These are phyloP conservation scores for Podospora didyma DNA, from an alignment of 495 filamentous ascomycete genomes.

Conservation along the genomic window DNA sequence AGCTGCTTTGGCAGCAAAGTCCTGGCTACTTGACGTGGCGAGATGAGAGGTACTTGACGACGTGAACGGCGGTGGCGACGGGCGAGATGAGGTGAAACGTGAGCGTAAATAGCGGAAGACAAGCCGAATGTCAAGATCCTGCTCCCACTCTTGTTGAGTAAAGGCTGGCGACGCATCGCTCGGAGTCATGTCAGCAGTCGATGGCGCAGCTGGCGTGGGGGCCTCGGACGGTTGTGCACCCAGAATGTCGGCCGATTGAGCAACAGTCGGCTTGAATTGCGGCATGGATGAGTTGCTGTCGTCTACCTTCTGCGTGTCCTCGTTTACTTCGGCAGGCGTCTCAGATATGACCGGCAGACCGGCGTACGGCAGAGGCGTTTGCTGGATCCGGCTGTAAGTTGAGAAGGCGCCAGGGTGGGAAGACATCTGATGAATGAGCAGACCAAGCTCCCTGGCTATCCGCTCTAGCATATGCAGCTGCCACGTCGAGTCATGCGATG, in stretches of 20 bases:
- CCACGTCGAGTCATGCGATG: slow-evolving; percentile 54
- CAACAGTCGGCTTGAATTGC: slow-evolving; percentile 48
- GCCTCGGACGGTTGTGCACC: slow-evolving; percentile 16
- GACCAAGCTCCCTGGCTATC: slow-evolving; percentile 80
- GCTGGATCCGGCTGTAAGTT: slow-evolving; percentile 58
- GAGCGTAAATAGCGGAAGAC: slow-evolving; percentile 82
- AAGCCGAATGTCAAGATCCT: slow-evolving; percentile 76
- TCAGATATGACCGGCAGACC: slow-evolving; percentile 54
- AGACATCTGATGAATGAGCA: slow-evolving; percentile 76
- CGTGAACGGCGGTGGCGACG: slow-evolving; percentile 35
- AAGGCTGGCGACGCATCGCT: slow-evolving; percentile 24
- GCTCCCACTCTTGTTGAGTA: slow-evolving; percentile 80
- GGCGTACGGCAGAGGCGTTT: slow-evolving; percentile 50
- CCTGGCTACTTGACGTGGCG: slow-evolving; percentile 51
- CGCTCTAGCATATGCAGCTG: slow-evolving; percentile 74
- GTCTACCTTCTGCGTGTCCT: slow-evolving; percentile 15
- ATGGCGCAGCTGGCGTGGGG: slow-evolving; percentile 7
- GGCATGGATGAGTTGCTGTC: slow-evolving; percentile 27
- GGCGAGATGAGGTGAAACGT: slow-evolving; percentile 54
- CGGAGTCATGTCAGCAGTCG: slow-evolving; percentile 6
- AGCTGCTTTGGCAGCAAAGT: slow-evolving; percentile 71
- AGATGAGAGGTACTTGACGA: slow-evolving; percentile 38
- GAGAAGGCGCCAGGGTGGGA: slow-evolving; percentile 72
- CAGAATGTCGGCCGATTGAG: slow-evolving; percentile 26
- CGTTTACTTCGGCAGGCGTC: slow-evolving; percentile 26